Evolutionary conservation across 768 basidiomycete genomes (phyloP).

Genomic region (Leccinum fibrillosum): DNA sequence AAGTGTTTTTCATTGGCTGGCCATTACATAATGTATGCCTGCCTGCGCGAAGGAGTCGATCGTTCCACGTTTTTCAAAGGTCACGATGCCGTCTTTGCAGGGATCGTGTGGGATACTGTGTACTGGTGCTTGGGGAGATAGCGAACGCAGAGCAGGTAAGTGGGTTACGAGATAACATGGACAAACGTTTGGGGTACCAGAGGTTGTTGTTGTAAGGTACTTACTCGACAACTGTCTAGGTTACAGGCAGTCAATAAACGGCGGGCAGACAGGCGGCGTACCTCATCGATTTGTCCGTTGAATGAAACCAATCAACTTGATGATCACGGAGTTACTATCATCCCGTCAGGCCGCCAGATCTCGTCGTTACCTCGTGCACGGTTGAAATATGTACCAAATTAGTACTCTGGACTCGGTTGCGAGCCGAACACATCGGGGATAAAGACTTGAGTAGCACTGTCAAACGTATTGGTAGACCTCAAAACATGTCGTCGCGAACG

Average conservation of each 20-base stretch:
- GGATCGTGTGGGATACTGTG: no score
- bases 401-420: background rate
- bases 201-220: background rate
- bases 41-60: no score
- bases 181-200: no score
- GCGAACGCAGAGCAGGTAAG: no score
- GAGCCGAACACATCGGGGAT: slow-evolving; percentile 55
- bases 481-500: slow-evolving; percentile 55
- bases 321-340: background rate
- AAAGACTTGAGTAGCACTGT: slow-evolving; percentile 43
- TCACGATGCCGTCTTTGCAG: no score
- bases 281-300: slow-evolving; percentile 42
- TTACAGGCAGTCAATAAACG: background rate
- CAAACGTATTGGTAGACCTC: slow-evolving; percentile 52
- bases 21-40: background rate
- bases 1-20: slow-evolving; percentile 11
- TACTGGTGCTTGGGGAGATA: no score
- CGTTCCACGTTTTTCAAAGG: no score
- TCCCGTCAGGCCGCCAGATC: slow-evolving; percentile 49
- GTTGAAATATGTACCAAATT: background rate
- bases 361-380: slow-evolving; percentile 56
- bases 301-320: background rate
- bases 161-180: no score
- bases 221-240: background rate
- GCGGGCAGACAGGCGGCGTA: slow-evolving; percentile 8